Evolutionary conservation across 2,329 filamentous ascomycete genomes (phyloP), one percentile per base, ranked within the genome.

Genomic region (Botryosphaeria dothidea): DNA sequence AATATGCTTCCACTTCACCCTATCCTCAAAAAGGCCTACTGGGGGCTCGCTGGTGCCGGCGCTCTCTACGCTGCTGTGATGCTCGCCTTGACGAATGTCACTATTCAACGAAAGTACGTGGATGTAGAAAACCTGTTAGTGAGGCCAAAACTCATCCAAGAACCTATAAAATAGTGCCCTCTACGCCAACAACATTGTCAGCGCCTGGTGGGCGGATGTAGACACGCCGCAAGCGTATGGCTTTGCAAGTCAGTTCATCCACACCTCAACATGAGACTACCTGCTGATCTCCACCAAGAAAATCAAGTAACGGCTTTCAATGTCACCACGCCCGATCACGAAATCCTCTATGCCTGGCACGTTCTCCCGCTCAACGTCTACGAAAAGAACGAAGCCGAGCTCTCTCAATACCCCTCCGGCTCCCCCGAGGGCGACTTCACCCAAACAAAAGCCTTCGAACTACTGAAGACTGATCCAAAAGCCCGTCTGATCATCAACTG

Each of bases 301-400:
- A 92, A 93, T 70, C 94, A 98, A 79, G 90, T 96, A 2, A 93
- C 92, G 5, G 91, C 94, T 0, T 97, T 98, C 75, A 88, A 86
- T 54, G 79, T 98, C 41, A 80, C 79, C 3, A 95, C 92, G 0
- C 81, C 87, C 1, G 93, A 97, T 75, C 87, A 88, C 43, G 89
- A 93, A 76, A 87, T 82, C 2, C 80, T 98, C 19, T 96, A 95
- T 73, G 91, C 91, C 27, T 98, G 94, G 94, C 94, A 97, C 73
- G 85, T 98, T 63, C 80, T 97, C 56, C 94, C 94, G 0, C 78
- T 96, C 6, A 87, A 90, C 60, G 81, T 92, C 0, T 96, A 96
- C 75, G 82, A 87, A 6, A 83, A 90, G 69, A 85, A 96, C 70
- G 90, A 96, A 71, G 78, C 83, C 23, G 79, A 81, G 15, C 80